Evolutionary conservation across 2,329 filamentous ascomycete genomes (phyloP).

Genomic region (Aspergillus bombycis): DNA sequence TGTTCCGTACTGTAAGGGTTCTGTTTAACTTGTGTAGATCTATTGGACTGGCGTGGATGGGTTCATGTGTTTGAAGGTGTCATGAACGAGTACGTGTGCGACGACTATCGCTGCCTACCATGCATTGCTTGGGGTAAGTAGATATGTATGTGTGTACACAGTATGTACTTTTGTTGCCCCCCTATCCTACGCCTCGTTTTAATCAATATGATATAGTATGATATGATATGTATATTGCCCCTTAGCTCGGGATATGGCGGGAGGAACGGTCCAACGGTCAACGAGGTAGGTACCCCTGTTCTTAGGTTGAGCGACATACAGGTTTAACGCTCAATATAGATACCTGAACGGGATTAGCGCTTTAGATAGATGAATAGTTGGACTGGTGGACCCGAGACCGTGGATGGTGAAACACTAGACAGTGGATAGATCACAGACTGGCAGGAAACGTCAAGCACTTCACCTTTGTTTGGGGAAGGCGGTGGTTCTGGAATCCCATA

Average conservation of each 20-base stretch:
- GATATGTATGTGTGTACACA: no score
- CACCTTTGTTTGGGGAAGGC: neutral
- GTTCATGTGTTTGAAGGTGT: neutral
- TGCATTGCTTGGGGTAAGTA: neutral
- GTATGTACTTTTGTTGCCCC: neutral
- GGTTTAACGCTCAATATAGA: neutral
- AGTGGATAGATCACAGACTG: constrained; percentile 26
- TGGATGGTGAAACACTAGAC: constrained; percentile 28
- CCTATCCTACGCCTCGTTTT: neutral
- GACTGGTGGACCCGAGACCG: constrained; percentile 17
- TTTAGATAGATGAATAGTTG: constrained; percentile 1
- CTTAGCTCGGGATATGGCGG: neutral
- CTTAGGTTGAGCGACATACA: neutral
- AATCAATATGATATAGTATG: neutral
- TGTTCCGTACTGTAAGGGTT: neutral
- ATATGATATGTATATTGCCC: neutral
- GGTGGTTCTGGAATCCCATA: neutral
- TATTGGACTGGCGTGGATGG: neutral
- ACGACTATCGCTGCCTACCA: neutral
- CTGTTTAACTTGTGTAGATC: neutral
- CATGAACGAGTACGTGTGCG: neutral
- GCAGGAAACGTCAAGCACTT: constrained; percentile 3
- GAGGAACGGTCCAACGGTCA: neutral
- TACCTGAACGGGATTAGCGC: neutral
- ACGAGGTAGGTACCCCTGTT: neutral